Evolutionary conservation across 2,329 filamentous ascomycete species (phyloP), one percentile per base, ranked within the genome.

Genomic region (Alternaria sp.): DNA sequence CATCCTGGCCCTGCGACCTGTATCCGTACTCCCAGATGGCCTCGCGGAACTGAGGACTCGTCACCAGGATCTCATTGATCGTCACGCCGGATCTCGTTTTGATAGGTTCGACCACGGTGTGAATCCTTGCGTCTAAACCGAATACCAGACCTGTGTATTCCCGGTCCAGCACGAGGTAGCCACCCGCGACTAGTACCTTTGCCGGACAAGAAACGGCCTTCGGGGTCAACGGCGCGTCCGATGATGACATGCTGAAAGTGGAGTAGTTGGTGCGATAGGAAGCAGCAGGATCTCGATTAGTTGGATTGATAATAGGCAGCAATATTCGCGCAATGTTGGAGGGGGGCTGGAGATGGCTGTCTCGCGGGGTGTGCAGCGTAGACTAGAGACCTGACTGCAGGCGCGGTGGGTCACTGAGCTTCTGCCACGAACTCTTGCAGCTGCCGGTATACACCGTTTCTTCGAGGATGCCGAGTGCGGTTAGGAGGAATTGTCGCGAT

Each of bases 161-260:
- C 65, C 92, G 89, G 83, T 98, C 95, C 49, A 99, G 89, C 21
- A 97, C 95, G 49, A 98, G 89, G 81, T 98, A 99, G 65, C 96
- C 96, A 67, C 96, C 96, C 5, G 95, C 93, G 57, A 98, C 87
- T 68, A 99, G 88, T 64, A 99, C 96, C 84, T 99, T 99, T 72
- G 96, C 96, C 17, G 96, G 96, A 21, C 96, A 95, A 67, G 96
- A 98, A 69, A 97, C 88, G 67, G 83, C 78, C 55, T 65, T 77
- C 47, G 74, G 68, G 51, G 50, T 65, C 61, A 69, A 59, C 52
- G 66, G 61, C 45, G 64, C 63, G 47, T 68, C 61, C 54, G 65
- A 57, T 23, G 58, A 54, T 28, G 62, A 66, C 59, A 66, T 57
- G 45, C 11, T 66, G 57, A 30, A 40, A 62, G 67, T 55, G 57